phyloP scores from a whole-genome alignment of 345 rosid species.

The Heritiera littoralis region DNA sequence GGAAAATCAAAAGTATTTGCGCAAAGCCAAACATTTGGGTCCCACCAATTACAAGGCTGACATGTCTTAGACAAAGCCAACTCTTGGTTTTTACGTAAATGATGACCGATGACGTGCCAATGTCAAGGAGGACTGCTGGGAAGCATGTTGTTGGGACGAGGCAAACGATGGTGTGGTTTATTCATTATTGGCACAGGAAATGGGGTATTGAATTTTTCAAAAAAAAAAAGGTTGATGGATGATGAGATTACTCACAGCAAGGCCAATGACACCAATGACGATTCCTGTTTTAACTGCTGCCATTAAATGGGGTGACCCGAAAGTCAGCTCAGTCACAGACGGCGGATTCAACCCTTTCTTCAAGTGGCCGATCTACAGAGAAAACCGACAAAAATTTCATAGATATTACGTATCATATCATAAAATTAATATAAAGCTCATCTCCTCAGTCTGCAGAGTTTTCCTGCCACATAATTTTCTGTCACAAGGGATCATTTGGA shows the following conservation, averaged over 20 bases:
- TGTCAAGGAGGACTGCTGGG: background rate
- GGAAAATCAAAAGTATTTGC: no score
- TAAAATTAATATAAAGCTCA: background rate
- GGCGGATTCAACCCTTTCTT: constrained; percentile 87
- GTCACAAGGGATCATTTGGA: background rate
- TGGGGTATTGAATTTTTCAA: no score
- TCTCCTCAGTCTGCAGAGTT: background rate
- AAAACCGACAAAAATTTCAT: background rate
- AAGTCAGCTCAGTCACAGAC: constrained; percentile 61
- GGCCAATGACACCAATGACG: constrained; percentile 83
- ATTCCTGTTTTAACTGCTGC: constrained; percentile 75
- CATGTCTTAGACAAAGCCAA: no score
- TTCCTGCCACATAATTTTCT: background rate
- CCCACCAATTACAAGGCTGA: no score
- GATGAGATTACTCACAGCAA: constrained; percentile 59
- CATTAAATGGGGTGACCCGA: constrained; percentile 62
- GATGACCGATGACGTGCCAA: no score
- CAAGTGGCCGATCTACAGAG: constrained; percentile 70
- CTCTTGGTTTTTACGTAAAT: no score
- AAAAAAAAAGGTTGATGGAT: no score
- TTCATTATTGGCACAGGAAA: no score
- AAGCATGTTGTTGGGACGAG: background rate
- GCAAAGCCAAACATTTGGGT: no score
- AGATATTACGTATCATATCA: background rate
- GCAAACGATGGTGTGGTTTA: no score